These are phyloP conservation scores for Yamadazyma philogaea DNA, from an alignment of 805 yeast species.

Conservation along the genomic window DNA sequence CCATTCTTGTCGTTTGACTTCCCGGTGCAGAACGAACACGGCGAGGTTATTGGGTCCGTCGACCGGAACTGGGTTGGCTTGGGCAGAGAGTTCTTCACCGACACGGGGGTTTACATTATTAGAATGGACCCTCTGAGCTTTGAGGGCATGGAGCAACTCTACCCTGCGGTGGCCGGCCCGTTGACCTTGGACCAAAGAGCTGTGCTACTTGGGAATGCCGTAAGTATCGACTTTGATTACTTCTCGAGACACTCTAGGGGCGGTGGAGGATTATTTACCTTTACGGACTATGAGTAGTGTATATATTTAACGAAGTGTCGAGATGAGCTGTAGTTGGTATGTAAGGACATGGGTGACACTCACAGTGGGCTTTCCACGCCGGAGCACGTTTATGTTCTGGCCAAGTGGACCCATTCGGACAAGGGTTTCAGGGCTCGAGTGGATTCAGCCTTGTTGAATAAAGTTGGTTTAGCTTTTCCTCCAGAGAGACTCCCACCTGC, in stretches of 20 bases:
- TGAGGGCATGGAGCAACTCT: slow-evolving; percentile 51
- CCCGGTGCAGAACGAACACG: slow-evolving; percentile 61
- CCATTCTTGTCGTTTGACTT: slow-evolving; percentile 85
- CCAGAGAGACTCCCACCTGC: too few species aligned
- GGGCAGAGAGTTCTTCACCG: slow-evolving; percentile 89
- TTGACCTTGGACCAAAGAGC: slow-evolving; percentile 82
- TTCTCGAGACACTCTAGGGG: slow-evolving; percentile 85
- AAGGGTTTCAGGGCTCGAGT: too few species aligned
- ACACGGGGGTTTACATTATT: slow-evolving; percentile 87
- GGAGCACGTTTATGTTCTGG: too few species aligned
- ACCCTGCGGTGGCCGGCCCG: slow-evolving; percentile 49
- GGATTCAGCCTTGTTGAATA: too few species aligned
- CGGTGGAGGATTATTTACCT: slow-evolving; percentile 44
- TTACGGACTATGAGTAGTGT: slow-evolving; percentile 20
- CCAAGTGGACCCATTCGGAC: too few species aligned
- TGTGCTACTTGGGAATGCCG: slow-evolving; percentile 78
- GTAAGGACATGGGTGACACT: too few species aligned
- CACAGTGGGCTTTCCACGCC: too few species aligned
- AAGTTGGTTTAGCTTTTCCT: too few species aligned
- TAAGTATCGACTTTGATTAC: slow-evolving; percentile 92
- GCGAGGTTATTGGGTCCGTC: slow-evolving; percentile 66
- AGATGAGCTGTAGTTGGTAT: too few species aligned
- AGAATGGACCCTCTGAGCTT: slow-evolving; percentile 77
- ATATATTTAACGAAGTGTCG: too few species aligned
- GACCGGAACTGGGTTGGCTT: slow-evolving; percentile 95